Evolutionary conservation across 371 early-diverging fungal species (phyloP).

Genomic region (Lichtheimia ramosa): DNA sequence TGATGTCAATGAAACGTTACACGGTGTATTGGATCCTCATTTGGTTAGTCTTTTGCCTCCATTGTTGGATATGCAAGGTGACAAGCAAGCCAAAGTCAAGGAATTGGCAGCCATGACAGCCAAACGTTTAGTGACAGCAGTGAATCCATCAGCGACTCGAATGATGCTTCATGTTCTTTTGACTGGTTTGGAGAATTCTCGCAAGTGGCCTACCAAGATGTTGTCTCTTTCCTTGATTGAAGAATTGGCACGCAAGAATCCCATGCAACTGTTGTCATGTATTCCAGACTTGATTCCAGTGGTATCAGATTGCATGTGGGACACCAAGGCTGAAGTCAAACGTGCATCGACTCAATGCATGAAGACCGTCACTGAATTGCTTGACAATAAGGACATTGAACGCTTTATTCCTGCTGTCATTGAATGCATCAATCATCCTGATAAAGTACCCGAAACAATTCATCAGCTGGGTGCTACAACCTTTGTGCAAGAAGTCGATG

Average conservation of each 20-base stretch:
- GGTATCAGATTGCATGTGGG: constrained; percentile 74
- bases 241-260: constrained; percentile 55
- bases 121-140: constrained; percentile 41
- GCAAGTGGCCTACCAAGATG: constrained; percentile 79
- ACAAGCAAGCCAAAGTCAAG: constrained; percentile 63
- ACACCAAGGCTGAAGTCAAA: constrained; percentile 70
- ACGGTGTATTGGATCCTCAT: constrained; percentile 65
- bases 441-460: constrained; percentile 65
- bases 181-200: constrained; percentile 60
- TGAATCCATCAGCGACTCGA: constrained; percentile 57
- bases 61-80: constrained; percentile 65
- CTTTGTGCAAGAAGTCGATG: constrained; percentile 79
- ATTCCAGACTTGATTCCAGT: constrained; percentile 73
- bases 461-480: constrained; percentile 67
- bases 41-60: constrained; percentile 51
- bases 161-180: constrained; percentile 58
- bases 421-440: constrained; percentile 63
- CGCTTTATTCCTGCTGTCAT: constrained; percentile 65
- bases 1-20: constrained; percentile 25
- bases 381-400: constrained; percentile 67
- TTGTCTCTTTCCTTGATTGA: constrained; percentile 59
- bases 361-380: constrained; percentile 48
- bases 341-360: constrained; percentile 51
- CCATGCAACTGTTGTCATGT: constrained; percentile 55
- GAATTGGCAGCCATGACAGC: constrained; percentile 55